Evolutionary conservation across 805 yeast species (phyloP).

Genomic region (Nadsonia fulvescens): DNA sequence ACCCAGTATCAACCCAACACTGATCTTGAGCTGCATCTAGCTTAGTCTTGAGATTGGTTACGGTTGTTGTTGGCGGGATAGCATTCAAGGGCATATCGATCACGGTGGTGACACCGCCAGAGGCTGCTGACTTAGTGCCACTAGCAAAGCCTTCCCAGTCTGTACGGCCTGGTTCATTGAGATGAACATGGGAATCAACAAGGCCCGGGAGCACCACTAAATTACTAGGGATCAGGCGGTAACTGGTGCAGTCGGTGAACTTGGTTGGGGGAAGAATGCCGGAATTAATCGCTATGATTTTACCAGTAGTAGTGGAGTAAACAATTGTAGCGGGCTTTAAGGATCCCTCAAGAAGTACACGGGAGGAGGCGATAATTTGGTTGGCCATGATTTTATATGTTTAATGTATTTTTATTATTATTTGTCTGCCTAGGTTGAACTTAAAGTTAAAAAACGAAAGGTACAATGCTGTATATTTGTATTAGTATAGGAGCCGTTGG

Average conservation of each 20-base stretch:
- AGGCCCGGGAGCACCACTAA: constrained; percentile 67
- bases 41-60: constrained; percentile 57
- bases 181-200: constrained; percentile 85
- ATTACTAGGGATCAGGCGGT: too few species aligned
- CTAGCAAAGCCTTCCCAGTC: constrained; percentile 98
- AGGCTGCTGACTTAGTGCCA: constrained; percentile 85
- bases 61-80: constrained; percentile 83
- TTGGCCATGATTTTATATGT: background rate
- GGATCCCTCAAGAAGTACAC: constrained; percentile 32
- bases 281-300: constrained; percentile 4
- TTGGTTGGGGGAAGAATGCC: background rate
- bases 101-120: constrained; percentile 93
- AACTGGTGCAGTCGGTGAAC: constrained; percentile 49
- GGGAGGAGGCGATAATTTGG: constrained; percentile 42
- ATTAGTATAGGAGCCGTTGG: too few species aligned
- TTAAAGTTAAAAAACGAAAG: too few species aligned
- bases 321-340: constrained; percentile 46
- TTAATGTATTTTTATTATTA: too few species aligned
- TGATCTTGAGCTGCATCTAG: constrained; percentile 63
- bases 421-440: too few species aligned
- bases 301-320: constrained; percentile 30
- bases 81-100: constrained; percentile 94
- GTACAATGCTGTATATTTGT: too few species aligned
- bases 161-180: constrained; percentile 94
- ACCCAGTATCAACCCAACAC: constrained; percentile 84